Conservation (phyloP, 225 moss, liverwort and hornwort species). For the Climacium dendroides region DNA sequence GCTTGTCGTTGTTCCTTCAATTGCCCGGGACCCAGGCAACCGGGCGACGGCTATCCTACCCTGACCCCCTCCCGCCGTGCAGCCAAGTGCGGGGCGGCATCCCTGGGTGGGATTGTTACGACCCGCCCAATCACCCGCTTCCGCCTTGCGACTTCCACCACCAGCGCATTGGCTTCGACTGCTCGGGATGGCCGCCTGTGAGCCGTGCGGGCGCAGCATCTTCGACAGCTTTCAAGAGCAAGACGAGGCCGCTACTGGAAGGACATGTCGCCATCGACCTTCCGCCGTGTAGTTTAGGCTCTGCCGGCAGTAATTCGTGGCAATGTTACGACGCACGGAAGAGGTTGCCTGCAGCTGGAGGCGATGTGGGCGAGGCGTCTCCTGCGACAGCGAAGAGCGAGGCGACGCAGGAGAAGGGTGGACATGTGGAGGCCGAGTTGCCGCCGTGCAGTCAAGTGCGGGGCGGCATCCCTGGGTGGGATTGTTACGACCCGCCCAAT, state of each 20-base stretch:
- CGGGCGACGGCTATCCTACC: neutral
- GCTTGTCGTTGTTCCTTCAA: neutral
- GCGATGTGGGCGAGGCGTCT: neutral
- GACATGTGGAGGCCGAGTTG: neutral
- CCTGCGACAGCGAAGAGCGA: neutral
- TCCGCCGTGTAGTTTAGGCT: neutral
- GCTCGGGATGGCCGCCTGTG: neutral
- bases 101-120: neutral
- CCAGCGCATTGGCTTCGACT: neutral
- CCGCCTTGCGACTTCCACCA: neutral
- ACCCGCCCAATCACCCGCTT: neutral
- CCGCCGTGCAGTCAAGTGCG: neutral
- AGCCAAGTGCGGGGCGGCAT: neutral
- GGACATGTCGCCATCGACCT: neutral
- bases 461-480: neutral
- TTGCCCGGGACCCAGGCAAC: neutral
- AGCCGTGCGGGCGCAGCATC: neutral
- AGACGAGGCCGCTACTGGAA: neutral
- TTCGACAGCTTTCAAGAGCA: neutral
- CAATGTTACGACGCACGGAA: neutral
- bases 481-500: neutral
- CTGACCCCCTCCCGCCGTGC: neutral
- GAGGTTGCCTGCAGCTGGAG: too few species aligned
- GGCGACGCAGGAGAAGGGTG: neutral
- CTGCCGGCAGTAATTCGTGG: neutral